Evolutionary conservation across 768 basidiomycete genomes (phyloP).

Genomic region (Macrolepiota fuliginosa): DNA sequence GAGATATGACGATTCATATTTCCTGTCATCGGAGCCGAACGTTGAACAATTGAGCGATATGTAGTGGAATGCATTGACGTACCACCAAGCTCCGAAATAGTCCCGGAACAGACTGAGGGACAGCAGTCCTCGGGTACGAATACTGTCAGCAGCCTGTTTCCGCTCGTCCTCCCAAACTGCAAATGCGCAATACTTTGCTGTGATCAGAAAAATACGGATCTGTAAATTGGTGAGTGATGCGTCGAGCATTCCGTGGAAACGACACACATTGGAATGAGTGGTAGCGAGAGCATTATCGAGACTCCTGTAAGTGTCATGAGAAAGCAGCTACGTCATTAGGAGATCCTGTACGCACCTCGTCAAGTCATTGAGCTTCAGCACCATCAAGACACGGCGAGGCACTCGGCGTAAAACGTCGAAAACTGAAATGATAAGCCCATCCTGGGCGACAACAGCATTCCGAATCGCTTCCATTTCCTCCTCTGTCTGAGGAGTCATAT

Average conservation of each 20-base stretch:
- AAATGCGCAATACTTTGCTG: slow-evolving; percentile 81
- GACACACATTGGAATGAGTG: slow-evolving; percentile 71
- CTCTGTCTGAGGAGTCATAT: slow-evolving; percentile 67
- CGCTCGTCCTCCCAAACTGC: slow-evolving; percentile 78
- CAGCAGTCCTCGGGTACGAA: slow-evolving; percentile 50
- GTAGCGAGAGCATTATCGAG: slow-evolving; percentile 85
- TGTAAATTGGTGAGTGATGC: slow-evolving; percentile 27
- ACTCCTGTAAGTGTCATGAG: slow-evolving; percentile 42
- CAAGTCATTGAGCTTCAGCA: slow-evolving; percentile 83
- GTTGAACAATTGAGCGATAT: background rate
- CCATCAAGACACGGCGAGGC: slow-evolving; percentile 82
- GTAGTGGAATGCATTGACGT: slow-evolving; percentile 22
- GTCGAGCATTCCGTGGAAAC: background rate
- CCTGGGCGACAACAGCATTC: slow-evolving; percentile 75
- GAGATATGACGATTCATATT: slow-evolving; percentile 52
- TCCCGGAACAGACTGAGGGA: slow-evolving; percentile 42
- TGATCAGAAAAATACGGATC: slow-evolving; percentile 87
- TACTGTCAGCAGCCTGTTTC: slow-evolving; percentile 38
- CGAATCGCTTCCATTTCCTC: slow-evolving; percentile 82
- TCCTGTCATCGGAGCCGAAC: slow-evolving; percentile 36
- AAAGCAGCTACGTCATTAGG: background rate
- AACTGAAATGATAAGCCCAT: slow-evolving; percentile 81
- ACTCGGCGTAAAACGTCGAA: slow-evolving; percentile 86
- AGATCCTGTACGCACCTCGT: slow-evolving; percentile 56
- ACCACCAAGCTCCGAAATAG: slow-evolving; percentile 73